These are phyloP conservation scores for Diphasiastrum complanatum DNA, from an alignment of 83 land plant species.

Conservation along the genomic window DNA sequence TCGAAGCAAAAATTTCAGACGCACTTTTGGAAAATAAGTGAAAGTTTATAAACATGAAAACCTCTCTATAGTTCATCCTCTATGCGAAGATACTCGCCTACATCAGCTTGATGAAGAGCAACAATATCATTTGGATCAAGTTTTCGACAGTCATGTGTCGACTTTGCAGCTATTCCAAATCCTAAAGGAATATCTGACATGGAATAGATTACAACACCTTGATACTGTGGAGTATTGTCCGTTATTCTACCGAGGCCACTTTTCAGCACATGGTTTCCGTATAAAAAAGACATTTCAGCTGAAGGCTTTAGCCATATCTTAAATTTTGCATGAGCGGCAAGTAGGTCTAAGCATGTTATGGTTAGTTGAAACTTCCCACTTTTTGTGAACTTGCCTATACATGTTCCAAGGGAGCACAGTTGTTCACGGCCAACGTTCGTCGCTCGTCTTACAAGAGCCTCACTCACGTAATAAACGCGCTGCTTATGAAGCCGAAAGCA, in stretches of 20 bases:
- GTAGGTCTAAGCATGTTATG: slow-evolving; percentile 51
- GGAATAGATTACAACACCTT: slow-evolving; percentile 76
- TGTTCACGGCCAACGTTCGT: slow-evolving; percentile 55
- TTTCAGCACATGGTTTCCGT: slow-evolving; percentile 80
- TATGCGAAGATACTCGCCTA: slow-evolving; percentile 85
- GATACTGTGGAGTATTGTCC: slow-evolving; percentile 52
- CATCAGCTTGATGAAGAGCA: slow-evolving; percentile 70
- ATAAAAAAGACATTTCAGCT: slow-evolving; percentile 79
- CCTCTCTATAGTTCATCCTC: slow-evolving; percentile 77
- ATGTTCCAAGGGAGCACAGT: slow-evolving; percentile 54
- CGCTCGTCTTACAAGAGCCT: slow-evolving; percentile 57
- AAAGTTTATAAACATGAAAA: too few relatives aligned
- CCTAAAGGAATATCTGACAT: slow-evolving; percentile 84
- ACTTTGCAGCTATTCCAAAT: slow-evolving; percentile 79
- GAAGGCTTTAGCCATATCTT: slow-evolving; percentile 88
- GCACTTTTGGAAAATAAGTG: too few relatives aligned
- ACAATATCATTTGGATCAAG: slow-evolving; percentile 84
- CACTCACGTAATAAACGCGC: slow-evolving; percentile 66
- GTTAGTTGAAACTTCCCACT: slow-evolving; percentile 61
- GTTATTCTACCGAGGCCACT: slow-evolving; percentile 81
- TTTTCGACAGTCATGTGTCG: slow-evolving; percentile 78
- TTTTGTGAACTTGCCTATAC: slow-evolving; percentile 76
- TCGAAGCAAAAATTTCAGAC: too few relatives aligned
- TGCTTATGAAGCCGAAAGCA: slow-evolving; percentile 79
- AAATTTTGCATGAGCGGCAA: slow-evolving; percentile 74